phyloP scores from a whole-genome alignment of 2,329 filamentous ascomycete genomes.

The Claviceps paspali region DNA sequence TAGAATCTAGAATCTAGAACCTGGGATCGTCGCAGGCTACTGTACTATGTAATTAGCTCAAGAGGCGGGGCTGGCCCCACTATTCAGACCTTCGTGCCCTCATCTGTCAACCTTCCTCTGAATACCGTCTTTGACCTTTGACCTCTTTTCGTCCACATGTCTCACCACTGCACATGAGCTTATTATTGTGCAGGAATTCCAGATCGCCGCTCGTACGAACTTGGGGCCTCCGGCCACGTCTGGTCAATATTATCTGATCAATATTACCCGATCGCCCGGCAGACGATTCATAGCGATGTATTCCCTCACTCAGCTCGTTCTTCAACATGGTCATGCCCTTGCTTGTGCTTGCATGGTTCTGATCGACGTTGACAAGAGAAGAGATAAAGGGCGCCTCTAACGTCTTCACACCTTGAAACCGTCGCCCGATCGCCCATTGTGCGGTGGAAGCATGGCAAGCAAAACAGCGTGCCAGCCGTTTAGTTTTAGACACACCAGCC shows the following conservation, averaged over 20 bases:
- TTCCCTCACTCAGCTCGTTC: not conserved
- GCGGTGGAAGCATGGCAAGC: constrained; percentile 7
- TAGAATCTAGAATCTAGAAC: too few relatives aligned
- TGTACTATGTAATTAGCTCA: too few relatives aligned
- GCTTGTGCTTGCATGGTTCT: not conserved
- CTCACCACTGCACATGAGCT: constrained; percentile 7
- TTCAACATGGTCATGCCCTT: not conserved
- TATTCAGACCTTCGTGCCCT: too few relatives aligned
- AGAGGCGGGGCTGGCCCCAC: too few relatives aligned
- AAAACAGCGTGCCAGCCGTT: constrained; percentile 9
- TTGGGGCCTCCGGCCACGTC: constrained; percentile 4
- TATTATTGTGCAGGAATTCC: constrained; percentile 8
- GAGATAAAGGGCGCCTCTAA: too few relatives aligned
- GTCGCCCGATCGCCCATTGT: constrained; percentile 6
- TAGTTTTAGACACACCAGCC: not conserved
- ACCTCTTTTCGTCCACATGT: too few relatives aligned
- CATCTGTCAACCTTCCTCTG: too few relatives aligned
- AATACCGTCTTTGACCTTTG: too few relatives aligned
- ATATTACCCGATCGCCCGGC: not conserved
- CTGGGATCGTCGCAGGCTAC: too few relatives aligned
- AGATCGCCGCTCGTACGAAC: constrained; percentile 1
- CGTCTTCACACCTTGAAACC: constrained; percentile 1
- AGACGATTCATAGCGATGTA: not conserved
- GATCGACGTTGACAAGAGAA: not conserved
- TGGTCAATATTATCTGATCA: too few relatives aligned